Percentiles rank a stretch among this genome's conserved stretches.
Conservation (phyloP, 1,139 yeast genomes). For the Candida glucosophila region DNA sequence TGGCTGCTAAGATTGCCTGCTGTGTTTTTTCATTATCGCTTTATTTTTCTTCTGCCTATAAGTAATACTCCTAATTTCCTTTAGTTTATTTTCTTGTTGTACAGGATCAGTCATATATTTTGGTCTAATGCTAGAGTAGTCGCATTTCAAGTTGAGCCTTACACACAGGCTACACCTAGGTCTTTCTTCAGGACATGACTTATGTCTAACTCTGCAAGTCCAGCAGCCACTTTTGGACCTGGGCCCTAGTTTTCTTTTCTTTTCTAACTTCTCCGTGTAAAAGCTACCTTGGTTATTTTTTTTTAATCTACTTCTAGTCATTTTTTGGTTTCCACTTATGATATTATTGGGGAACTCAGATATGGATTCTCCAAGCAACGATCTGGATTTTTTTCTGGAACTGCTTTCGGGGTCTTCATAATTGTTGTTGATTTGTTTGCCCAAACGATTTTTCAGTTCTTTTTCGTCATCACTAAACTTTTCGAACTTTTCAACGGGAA, state of each 20-base stretch:
- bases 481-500: too few relatives aligned
- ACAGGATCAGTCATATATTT: constrained; percentile 39
- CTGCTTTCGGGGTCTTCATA: too few relatives aligned
- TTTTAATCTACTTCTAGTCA: constrained; percentile 7
- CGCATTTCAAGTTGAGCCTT: constrained; percentile 44
- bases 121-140: constrained; percentile 45
- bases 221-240: constrained; percentile 58
- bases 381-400: too few relatives aligned
- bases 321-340: too few relatives aligned
- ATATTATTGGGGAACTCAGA: too few relatives aligned
- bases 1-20: too few relatives aligned
- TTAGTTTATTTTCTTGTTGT: constrained; percentile 34
- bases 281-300: constrained; percentile 1
- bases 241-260: constrained; percentile 13
- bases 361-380: too few relatives aligned
- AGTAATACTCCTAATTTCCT: constrained; percentile 37
- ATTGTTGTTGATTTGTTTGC: too few relatives aligned
- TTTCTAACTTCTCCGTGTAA: constrained; percentile 4
- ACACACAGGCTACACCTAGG: constrained; percentile 49
- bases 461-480: too few relatives aligned
- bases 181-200: constrained; percentile 55
- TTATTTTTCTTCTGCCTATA: constrained; percentile 19
- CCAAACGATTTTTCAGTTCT: too few relatives aligned
- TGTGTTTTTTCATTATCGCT: constrained; percentile 7
- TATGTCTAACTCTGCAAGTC: constrained; percentile 61